Conservation (phyloP, 768 basidiomycete species). For the Tricholoma sp. region DNA sequence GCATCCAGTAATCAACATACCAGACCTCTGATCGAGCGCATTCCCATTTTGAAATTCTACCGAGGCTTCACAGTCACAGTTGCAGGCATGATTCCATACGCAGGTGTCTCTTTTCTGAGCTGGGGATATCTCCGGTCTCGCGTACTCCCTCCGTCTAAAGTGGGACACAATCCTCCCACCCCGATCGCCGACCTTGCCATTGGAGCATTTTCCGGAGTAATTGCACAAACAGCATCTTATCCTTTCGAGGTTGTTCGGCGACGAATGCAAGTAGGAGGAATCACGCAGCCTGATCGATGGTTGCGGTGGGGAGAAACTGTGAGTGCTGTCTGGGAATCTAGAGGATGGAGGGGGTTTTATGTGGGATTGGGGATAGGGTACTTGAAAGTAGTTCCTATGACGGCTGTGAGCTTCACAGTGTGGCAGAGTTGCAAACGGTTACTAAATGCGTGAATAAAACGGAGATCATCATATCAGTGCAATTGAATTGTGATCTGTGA, state of each 20-base stretch:
- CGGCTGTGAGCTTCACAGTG: conserved; percentile 84
- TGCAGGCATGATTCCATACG: conserved; percentile 91
- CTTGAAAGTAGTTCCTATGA: conserved; percentile 95
- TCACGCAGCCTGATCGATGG: conserved; percentile 72
- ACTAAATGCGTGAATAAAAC: conserved; percentile 30
- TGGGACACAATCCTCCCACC: conserved; percentile 32
- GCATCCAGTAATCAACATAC: conserved; percentile 19
- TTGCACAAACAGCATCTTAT: conserved; percentile 88
- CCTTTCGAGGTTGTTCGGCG: conserved; percentile 92
- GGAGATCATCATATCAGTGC: conserved; percentile 6
- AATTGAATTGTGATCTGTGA: conserved; percentile 1
- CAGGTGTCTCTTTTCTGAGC: conserved; percentile 89
- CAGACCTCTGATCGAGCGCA: conserved; percentile 44
- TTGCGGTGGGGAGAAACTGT: conserved; percentile 78
- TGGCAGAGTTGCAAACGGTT: conserved; percentile 79
- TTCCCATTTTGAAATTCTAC: conserved; percentile 87
- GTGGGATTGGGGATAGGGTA: conserved; percentile 90
- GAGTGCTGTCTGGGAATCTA: conserved; percentile 52
- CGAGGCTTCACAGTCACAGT: conserved; percentile 95
- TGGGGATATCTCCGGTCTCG: conserved; percentile 76
- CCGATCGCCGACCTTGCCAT: conserved; percentile 66
- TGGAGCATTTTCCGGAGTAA: conserved; percentile 81
- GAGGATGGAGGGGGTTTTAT: conserved; percentile 88
- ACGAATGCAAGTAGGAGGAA: conserved; percentile 93
- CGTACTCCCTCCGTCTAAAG: conserved; percentile 42